A percentile compares a stretch with the other conserved stretches of the same genome.
Conservation (phyloP, 169 alveolate genomes). For the Plasmodium malariae region DNA sequence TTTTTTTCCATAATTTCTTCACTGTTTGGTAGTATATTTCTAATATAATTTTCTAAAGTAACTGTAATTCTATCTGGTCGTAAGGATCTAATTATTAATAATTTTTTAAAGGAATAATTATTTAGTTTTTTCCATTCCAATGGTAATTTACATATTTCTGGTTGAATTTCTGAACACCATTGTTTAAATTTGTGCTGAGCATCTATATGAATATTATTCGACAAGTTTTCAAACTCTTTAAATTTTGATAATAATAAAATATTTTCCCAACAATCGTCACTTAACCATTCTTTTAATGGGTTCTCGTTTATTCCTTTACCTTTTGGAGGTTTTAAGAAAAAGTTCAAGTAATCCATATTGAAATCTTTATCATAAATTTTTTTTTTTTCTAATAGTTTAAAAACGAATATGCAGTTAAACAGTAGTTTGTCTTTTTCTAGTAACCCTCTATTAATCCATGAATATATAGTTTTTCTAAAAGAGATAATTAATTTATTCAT, state of each 20-base stretch:
- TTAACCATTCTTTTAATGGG: constrained; percentile 95
- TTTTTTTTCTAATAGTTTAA: constrained; percentile 94
- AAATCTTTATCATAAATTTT: constrained; percentile 91
- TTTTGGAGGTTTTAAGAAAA: constrained; percentile 91
- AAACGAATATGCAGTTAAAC: constrained; percentile 93
- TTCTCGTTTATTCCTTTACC: constrained; percentile 91
- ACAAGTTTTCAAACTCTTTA: constrained; percentile 94
- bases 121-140: constrained; percentile 96
- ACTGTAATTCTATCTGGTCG: constrained; percentile 96
- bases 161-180: constrained; percentile 96
- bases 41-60: constrained; percentile 93
- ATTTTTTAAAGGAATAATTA: constrained; percentile 94
- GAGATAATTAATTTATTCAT: constrained; percentile 86
- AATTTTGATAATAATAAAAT: constrained; percentile 89
- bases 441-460: constrained; percentile 96
- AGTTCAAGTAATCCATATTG: constrained; percentile 90
- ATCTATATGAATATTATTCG: constrained; percentile 94
- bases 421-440: constrained; percentile 96
- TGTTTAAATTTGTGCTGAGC: constrained; percentile 96
- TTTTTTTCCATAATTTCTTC: constrained; percentile 93
- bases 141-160: constrained; percentile 96
- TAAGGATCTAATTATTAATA: constrained; percentile 94
- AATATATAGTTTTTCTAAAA: constrained; percentile 93
- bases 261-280: constrained; percentile 92
- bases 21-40: constrained; percentile 94